These are phyloP conservation scores for Penicillium aurantiogriseum DNA, from an alignment of 2,329 filamentous ascomycete species.

Conservation along the genomic window DNA sequence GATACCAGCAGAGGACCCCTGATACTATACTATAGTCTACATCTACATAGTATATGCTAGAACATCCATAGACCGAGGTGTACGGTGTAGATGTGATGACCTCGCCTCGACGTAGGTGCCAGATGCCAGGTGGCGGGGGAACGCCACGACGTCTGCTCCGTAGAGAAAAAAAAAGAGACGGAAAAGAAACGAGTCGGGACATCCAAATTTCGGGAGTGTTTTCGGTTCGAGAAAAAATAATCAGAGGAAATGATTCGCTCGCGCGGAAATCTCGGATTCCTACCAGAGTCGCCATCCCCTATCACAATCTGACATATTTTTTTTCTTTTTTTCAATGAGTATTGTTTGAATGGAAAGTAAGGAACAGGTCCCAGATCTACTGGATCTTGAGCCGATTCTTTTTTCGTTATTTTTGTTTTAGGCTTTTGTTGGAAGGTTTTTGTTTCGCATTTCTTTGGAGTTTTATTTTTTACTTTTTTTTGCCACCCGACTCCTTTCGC, in stretches of 20 bases:
- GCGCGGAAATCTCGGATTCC: not conserved
- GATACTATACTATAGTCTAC: not conserved
- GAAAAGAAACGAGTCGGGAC: not conserved
- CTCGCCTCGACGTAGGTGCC: not conserved
- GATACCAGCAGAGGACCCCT: not conserved
- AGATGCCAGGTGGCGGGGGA: not conserved
- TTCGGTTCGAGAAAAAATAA: not conserved
- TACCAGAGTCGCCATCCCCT: not conserved
- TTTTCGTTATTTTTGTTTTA: not conserved
- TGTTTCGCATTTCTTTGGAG: not conserved
- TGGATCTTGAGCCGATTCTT: not conserved
- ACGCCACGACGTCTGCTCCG: not conserved
- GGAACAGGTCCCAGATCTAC: not conserved
- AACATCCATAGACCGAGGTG: not conserved
- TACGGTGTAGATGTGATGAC: not conserved
- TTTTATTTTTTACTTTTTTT: constrained; percentile 1
- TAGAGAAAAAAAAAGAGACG: not conserved
- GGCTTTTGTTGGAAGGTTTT: not conserved
- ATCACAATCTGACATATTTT: not conserved
- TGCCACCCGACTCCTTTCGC: constrained; percentile 7
- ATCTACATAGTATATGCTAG: not conserved
- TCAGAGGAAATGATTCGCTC: not conserved
- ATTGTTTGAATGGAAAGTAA: not conserved
- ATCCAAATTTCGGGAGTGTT: not conserved
- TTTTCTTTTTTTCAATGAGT: not conserved